phyloP scores from a whole-genome alignment of 2,329 filamentous ascomycete genomes.

The Sporothrix dimorphospora region DNA sequence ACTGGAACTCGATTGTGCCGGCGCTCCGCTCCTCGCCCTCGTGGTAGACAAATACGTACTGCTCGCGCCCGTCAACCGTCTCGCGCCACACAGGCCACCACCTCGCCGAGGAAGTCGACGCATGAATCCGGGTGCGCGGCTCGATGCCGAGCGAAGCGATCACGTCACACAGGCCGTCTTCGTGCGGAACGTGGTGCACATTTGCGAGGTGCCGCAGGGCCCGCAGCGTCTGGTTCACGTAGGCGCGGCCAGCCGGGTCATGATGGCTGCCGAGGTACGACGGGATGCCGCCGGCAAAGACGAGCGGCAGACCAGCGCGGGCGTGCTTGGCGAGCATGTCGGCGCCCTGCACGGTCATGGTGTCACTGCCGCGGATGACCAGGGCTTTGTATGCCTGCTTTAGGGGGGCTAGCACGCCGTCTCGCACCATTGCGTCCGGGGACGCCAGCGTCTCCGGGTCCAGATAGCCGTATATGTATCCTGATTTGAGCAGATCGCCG shows the following conservation, averaged over 20 bases:
- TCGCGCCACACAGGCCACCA: conserved; percentile 12
- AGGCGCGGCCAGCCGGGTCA: background rate
- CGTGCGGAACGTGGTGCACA: background rate
- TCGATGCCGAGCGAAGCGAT: background rate
- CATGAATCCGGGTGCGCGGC: background rate
- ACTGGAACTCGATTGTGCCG: background rate
- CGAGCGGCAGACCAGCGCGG: background rate
- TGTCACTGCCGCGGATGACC: background rate
- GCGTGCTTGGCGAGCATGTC: background rate
- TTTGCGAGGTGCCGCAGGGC: background rate
- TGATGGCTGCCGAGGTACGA: background rate
- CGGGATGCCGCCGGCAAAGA: conserved; percentile 1
- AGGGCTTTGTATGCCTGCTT: background rate
- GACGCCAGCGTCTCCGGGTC: conserved; percentile 8
- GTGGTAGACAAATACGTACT: background rate
- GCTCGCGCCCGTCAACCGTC: background rate
- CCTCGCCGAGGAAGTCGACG: background rate
- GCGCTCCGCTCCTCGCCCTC: background rate
- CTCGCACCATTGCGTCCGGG: background rate
- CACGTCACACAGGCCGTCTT: background rate
- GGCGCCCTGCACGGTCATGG: background rate
- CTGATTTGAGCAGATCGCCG: background rate
- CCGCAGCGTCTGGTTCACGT: background rate
- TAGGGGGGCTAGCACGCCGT: background rate
- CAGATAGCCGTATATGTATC: conserved; percentile 7